Evolutionary conservation across 164 flowering plant species (phyloP).

Genomic region (Nelumbo lutea): DNA sequence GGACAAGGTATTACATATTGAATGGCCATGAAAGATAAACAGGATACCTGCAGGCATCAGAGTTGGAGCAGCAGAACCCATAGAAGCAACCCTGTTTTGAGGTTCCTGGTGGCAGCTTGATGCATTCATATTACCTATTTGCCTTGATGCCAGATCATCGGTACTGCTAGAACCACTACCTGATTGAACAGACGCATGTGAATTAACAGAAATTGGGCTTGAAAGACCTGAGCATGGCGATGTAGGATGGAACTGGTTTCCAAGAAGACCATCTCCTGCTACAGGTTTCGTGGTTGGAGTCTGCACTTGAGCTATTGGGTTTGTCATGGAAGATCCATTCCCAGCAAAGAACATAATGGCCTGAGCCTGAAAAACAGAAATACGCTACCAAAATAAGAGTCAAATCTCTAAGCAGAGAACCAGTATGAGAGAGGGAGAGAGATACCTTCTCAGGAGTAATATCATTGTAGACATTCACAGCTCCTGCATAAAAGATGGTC

Average conservation of each 20-base stretch:
- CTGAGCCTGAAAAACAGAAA: slow-evolving; percentile 55
- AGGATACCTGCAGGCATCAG: slow-evolving; percentile 57
- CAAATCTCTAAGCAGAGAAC: no score
- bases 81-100: slow-evolving; percentile 20
- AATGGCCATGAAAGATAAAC: no score
- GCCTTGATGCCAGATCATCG: slow-evolving; percentile 42
- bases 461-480: slow-evolving; percentile 66
- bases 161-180: slow-evolving; percentile 48
- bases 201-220: slow-evolving; percentile 64
- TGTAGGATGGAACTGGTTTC: slow-evolving; percentile 30
- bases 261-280: slow-evolving; percentile 34
- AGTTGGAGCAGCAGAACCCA: slow-evolving; percentile 32
- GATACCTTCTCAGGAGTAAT: slow-evolving; percentile 84
- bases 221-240: slow-evolving; percentile 49
- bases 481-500: slow-evolving; percentile 80
- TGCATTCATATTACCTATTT: slow-evolving; percentile 24
- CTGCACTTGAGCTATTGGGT: slow-evolving; percentile 32
- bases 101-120: slow-evolving; percentile 46
- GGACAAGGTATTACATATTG: no score
- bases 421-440: background rate
- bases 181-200: slow-evolving; percentile 50
- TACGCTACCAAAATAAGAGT: background rate
- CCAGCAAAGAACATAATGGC: slow-evolving; percentile 87
- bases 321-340: slow-evolving; percentile 35
- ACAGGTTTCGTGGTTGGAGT: slow-evolving; percentile 29